Percentiles rank a stretch among this genome's conserved stretches.
Evolutionary conservation across 805 yeast genomes (phyloP).

Genomic region (Teunomyces atbi): DNA sequence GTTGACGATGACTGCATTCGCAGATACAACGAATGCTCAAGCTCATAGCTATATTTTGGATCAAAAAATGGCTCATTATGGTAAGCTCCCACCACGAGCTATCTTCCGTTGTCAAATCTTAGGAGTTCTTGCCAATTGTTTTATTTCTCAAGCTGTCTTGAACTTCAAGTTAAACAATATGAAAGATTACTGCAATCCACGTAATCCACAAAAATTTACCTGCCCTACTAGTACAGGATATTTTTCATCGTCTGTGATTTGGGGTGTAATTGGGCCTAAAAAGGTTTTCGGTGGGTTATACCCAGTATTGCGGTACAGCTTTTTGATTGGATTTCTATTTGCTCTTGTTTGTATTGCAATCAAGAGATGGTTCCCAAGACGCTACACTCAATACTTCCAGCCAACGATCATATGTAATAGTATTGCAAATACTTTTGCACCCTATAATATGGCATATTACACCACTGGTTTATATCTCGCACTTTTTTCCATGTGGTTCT

Average conservation of each 20-base stretch:
- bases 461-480: constrained; percentile 27
- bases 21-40: constrained; percentile 27
- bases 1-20: constrained; percentile 21
- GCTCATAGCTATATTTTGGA: constrained; percentile 32
- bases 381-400: constrained; percentile 24
- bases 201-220: constrained; percentile 46
- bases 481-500: constrained; percentile 24
- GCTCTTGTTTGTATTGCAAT: constrained; percentile 18
- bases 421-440: constrained; percentile 23
- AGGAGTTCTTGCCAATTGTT: constrained; percentile 22
- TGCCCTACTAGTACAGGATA: constrained; percentile 30
- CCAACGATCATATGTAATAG: constrained; percentile 31
- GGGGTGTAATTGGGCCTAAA: constrained; percentile 61
- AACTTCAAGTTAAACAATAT: constrained; percentile 31
- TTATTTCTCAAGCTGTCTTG: constrained; percentile 27
- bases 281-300: constrained; percentile 29
- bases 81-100: constrained; percentile 21
- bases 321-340: constrained; percentile 30
- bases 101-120: constrained; percentile 26
- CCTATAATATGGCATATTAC: constrained; percentile 28
- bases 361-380: constrained; percentile 14
- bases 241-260: constrained; percentile 55
- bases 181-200: constrained; percentile 36
- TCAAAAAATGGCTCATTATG: constrained; percentile 32
- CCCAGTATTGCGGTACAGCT: constrained; percentile 30